A percentile compares a stretch with the other conserved stretches of the same genome.
phyloP scores from a whole-genome alignment of 805 yeast species.

The Hanseniaspora pseudoguilliermondii region DNA sequence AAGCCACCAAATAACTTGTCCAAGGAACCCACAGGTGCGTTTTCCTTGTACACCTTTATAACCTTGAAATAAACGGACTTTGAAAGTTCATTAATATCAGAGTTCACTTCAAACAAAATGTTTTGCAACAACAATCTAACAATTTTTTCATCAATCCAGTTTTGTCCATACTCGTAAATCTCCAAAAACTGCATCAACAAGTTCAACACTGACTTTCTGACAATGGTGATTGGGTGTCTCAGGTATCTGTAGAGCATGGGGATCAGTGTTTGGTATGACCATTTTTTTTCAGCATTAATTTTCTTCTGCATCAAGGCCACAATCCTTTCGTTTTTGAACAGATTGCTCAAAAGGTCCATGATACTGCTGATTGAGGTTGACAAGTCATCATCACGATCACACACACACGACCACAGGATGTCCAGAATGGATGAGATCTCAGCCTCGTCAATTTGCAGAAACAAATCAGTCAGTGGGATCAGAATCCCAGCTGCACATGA shows the following conservation, averaged over 20 bases:
- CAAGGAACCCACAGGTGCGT: constrained; percentile 19
- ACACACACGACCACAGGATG: constrained; percentile 83
- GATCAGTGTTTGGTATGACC: constrained; percentile 61
- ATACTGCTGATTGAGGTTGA: constrained; percentile 92
- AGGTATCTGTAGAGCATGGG: constrained; percentile 86
- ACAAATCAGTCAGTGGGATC: constrained; percentile 78
- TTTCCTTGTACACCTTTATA: constrained; percentile 33
- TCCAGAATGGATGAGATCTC: constrained; percentile 37
- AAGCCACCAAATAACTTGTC: constrained; percentile 46
- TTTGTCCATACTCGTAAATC: constrained; percentile 39
- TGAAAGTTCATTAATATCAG: constrained; percentile 54
- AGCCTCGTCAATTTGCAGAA: constrained; percentile 49
- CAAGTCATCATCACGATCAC: constrained; percentile 77
- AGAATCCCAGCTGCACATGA: constrained; percentile 91
- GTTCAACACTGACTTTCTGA: constrained; percentile 73
- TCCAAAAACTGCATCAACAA: constrained; percentile 66
- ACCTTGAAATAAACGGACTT: constrained; percentile 46
- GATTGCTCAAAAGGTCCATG: constrained; percentile 80
- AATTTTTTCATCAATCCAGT: constrained; percentile 68
- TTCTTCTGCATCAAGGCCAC: constrained; percentile 47
- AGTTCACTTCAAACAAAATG: constrained; percentile 76
- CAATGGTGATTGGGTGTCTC: constrained; percentile 85
- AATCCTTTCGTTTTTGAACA: constrained; percentile 73
- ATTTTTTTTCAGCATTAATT: constrained; percentile 39
- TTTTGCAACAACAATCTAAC: constrained; percentile 76